These are phyloP conservation scores for Phyllosticta capitalensis DNA, from an alignment of 2,329 filamentous ascomycete species.

Conservation along the genomic window DNA sequence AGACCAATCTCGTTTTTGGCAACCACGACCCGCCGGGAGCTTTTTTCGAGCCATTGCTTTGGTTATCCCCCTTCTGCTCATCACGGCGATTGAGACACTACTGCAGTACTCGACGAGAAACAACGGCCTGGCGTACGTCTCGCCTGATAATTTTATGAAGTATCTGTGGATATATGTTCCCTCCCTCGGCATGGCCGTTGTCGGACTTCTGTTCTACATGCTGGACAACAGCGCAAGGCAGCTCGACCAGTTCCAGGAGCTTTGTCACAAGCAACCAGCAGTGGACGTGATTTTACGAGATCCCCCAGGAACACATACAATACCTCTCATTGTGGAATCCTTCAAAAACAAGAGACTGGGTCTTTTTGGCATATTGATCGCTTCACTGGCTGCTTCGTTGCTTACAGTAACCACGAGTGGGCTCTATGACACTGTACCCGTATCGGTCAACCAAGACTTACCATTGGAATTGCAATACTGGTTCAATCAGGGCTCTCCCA, in stretches of 20 bases:
- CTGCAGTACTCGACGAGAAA: background rate
- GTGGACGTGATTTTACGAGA: background rate
- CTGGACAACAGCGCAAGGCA: background rate
- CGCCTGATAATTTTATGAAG: background rate
- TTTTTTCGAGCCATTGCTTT: background rate
- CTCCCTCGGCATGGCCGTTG: background rate
- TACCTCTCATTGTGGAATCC: background rate
- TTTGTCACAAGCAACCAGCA: background rate
- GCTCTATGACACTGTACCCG: background rate
- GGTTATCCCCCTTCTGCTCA: background rate
- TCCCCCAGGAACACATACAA: background rate
- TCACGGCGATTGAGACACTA: background rate
- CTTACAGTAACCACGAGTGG: background rate
- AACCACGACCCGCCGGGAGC: background rate
- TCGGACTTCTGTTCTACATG: background rate
- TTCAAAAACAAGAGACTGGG: background rate
- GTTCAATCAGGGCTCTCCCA: background rate
- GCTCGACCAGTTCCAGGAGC: background rate
- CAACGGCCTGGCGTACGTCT: background rate
- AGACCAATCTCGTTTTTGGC: background rate
- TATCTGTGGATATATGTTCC: background rate
- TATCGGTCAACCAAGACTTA: background rate
- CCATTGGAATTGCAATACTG: background rate
- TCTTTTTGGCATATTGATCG: background rate
- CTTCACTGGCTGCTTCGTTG: background rate